phyloP scores from a whole-genome alignment of 2,329 filamentous ascomycete species.

The Graphiopsis chlorocephala region DNA sequence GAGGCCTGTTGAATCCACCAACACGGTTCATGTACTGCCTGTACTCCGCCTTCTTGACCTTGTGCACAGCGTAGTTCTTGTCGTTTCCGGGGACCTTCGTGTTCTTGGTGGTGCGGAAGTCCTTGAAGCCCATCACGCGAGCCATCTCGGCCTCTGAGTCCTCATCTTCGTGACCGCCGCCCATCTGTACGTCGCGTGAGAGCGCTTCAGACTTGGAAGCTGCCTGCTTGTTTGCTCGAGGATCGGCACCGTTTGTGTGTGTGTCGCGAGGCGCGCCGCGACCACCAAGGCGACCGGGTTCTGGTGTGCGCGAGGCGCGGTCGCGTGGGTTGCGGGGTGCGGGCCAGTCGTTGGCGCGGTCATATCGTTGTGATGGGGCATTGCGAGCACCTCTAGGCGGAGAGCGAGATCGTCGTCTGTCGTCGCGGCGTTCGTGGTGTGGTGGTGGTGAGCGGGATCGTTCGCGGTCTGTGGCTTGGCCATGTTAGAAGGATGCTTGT shows the following conservation, averaged over 20 bases:
- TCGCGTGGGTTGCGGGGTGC: conserved; percentile 9
- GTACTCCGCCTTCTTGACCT: conserved; percentile 93
- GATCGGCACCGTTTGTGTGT: conserved; percentile 10
- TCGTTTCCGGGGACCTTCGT: conserved; percentile 85
- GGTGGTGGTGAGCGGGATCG: conserved; percentile 32
- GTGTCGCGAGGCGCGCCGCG: conserved; percentile 18
- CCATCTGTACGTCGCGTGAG: conserved; percentile 22
- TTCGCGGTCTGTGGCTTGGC: conserved; percentile 24
- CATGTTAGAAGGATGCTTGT: conserved; percentile 18
- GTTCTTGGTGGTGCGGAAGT: conserved; percentile 82
- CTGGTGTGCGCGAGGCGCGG: conserved; percentile 5
- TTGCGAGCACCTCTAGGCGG: conserved; percentile 9
- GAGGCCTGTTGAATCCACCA: conserved; percentile 76
- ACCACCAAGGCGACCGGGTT: conserved; percentile 13
- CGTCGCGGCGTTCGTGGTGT: conserved; percentile 29
- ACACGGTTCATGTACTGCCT: conserved; percentile 93
- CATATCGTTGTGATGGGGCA: conserved; percentile 21
- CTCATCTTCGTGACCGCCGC: conserved; percentile 39
- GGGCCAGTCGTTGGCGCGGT: conserved; percentile 24
- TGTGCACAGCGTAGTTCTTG: conserved; percentile 72
- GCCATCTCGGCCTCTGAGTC: conserved; percentile 72
- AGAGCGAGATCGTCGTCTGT: conserved; percentile 31
- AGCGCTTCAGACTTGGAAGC: conserved; percentile 14
- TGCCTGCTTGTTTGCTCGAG: conserved; percentile 11
- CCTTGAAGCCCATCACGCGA: conserved; percentile 84